phyloP scores from a whole-genome alignment of 176 grass and related monocot genomes.

The Ensete glaucum region DNA sequence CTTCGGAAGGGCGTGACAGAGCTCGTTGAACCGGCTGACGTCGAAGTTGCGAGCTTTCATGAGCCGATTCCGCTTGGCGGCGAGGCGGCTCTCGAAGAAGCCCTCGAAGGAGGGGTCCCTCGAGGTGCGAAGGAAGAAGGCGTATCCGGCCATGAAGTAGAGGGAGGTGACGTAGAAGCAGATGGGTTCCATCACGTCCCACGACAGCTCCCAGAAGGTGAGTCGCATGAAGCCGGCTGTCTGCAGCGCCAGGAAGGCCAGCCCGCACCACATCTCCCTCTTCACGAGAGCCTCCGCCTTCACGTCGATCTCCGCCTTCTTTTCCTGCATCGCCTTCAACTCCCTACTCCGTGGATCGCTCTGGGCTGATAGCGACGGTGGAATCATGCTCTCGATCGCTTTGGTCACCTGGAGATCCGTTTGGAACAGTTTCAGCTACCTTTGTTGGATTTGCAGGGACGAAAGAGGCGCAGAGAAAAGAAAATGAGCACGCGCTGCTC shows the following conservation, averaged over 20 bases:
- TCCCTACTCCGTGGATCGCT: slow-evolving; percentile 24
- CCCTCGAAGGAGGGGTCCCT: slow-evolving; percentile 90
- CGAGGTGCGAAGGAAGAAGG: slow-evolving; percentile 80
- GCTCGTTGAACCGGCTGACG: slow-evolving; percentile 40
- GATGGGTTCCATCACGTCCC: slow-evolving; percentile 98
- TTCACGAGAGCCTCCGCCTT: slow-evolving; percentile 27
- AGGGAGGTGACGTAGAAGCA: slow-evolving; percentile 80
- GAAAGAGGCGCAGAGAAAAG: background rate
- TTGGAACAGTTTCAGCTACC: background rate
- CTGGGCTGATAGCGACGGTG: slow-evolving; percentile 5
- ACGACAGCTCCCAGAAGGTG: slow-evolving; percentile 92
- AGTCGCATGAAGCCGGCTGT: slow-evolving; percentile 77
- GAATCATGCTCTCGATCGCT: slow-evolving; percentile 54
- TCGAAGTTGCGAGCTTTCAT: slow-evolving; percentile 59
- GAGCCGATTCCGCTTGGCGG: slow-evolving; percentile 44
- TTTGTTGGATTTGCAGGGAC: background rate
- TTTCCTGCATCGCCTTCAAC: slow-evolving; percentile 35
- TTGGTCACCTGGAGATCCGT: slow-evolving; percentile 31
- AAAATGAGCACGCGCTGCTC: background rate
- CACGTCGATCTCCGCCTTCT: slow-evolving; percentile 52
- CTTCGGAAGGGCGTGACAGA: slow-evolving; percentile 4
- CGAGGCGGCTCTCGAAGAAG: slow-evolving; percentile 59
- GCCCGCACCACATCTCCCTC: slow-evolving; percentile 70
- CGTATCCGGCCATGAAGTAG: slow-evolving; percentile 82
- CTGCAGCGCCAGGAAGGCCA: slow-evolving; percentile 49